Conservation (phyloP, 164 flowering plant species). For the Buxus sempervirens region DNA sequence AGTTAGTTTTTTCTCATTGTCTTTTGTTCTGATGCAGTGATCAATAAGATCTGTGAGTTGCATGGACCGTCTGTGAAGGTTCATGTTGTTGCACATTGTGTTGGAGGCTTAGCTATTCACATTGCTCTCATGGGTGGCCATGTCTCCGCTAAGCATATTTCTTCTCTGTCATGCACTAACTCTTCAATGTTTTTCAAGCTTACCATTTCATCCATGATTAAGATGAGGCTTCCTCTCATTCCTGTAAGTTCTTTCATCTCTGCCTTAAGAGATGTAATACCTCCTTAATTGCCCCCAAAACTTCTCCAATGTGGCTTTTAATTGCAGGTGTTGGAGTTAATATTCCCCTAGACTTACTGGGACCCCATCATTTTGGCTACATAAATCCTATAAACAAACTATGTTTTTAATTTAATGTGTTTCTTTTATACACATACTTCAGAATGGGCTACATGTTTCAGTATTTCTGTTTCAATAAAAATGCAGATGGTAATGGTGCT, state of each 20-base stretch:
- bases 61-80: slow-evolving; percentile 33
- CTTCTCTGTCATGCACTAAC: slow-evolving; percentile 55
- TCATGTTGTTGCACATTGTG: slow-evolving; percentile 60
- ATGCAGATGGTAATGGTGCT: slow-evolving; percentile 44
- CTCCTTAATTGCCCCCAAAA: neutral
- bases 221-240: no score
- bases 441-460: neutral
- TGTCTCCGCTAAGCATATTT: slow-evolving; percentile 34
- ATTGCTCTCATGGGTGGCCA: slow-evolving; percentile 72
- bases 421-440: neutral
- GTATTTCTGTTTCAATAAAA: neutral
- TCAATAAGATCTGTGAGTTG: slow-evolving; percentile 36
- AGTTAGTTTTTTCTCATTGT: neutral
- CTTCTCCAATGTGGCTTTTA: no score
- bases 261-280: slow-evolving; percentile 3
- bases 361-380: no score
- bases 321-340: no score
- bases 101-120: slow-evolving; percentile 63
- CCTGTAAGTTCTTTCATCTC: slow-evolving; percentile 33
- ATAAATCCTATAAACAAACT: no score
- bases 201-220: no score
- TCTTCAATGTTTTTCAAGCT: no score
- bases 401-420: no score
- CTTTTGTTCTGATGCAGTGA: slow-evolving; percentile 22
- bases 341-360: no score